Evolutionary conservation across 176 grass and related monocot species (phyloP), one percentile per base, ranked within the genome.

Genomic region (Otatea glauca): DNA sequence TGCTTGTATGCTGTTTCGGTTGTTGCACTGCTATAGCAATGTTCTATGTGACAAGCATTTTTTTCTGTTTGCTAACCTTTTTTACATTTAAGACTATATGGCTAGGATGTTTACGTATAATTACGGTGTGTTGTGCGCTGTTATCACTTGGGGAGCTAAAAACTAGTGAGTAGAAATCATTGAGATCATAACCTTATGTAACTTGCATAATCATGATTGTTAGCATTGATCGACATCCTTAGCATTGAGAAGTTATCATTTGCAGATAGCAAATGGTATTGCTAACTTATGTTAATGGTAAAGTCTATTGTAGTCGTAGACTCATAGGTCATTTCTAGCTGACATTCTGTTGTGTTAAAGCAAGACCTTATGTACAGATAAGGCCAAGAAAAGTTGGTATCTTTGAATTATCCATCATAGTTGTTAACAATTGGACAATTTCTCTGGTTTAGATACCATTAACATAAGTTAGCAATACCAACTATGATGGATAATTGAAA

Each of bases 151-250:
- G 82, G 65, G 41, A 39, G 41, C 51, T 76, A 68, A 62, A 69
- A 7, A 77, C 6, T 37, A 47, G 25, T 78, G 13, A 77, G 42
- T 38, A 78, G 37, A 58, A 32, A 27, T 47, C 34, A 64, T 62
- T 64, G 34, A 53, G 69, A 71, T 21, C 5, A 35, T 83, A 12
- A 34, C 12, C 38, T 32, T 60, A 60, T 75, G 13, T 76, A 69
- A 9, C 65, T 61, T 77, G 54, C 65, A 54, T 54, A 77, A 58
- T 61, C 45, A 61, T 81, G 43, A 59, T 82, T 69, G 50, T 49
- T 70, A 27, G 32, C 12, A 83, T 68, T 54, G 56, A 41, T 73
- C 2, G 14, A 21, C 54, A 55, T 64, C 45, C 73, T 76, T 71
- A 71, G 11, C 21, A 21, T 15, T 43, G 27, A 65, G 27, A 72